Conservation (phyloP, 169 alveolate genomes). For the Plasmodium coatneyi region DNA sequence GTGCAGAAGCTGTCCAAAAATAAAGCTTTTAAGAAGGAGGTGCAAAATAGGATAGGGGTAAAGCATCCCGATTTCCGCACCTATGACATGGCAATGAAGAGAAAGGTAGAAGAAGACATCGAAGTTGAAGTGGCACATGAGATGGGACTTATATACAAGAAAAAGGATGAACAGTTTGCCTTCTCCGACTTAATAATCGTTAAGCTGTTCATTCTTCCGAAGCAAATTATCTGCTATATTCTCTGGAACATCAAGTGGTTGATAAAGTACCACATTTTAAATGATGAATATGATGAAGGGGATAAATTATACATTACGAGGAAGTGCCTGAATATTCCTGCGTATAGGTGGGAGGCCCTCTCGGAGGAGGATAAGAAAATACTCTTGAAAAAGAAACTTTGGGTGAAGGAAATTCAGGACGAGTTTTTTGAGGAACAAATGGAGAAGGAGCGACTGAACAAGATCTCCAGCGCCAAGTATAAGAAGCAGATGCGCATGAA, state of each 20-base stretch:
- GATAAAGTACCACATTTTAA: conserved; percentile 46
- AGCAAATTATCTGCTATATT: conserved; percentile 5
- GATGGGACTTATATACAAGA: background rate
- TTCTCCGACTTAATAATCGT: conserved; percentile 13
- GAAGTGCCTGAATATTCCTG: conserved; percentile 24
- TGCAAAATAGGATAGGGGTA: conserved; percentile 5
- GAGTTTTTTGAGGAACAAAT: conserved; percentile 29
- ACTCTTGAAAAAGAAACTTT: conserved; percentile 32
- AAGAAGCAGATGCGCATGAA: conserved; percentile 61
- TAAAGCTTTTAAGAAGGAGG: conserved; percentile 42
- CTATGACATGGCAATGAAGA: conserved; percentile 19
- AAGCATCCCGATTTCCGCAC: conserved; percentile 28
- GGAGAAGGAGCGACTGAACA: conserved; percentile 45
- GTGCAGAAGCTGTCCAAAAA: conserved; percentile 18
- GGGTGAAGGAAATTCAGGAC: conserved; percentile 39
- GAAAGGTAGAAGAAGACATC: conserved; percentile 31
- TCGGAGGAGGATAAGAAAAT: conserved; percentile 25
- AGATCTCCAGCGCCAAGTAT: conserved; percentile 68
- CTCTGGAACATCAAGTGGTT: conserved; percentile 56
- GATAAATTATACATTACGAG: conserved; percentile 68
- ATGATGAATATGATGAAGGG: conserved; percentile 44
- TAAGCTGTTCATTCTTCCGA: conserved; percentile 12
- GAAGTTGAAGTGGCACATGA: conserved; percentile 53
- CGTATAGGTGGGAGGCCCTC: conserved; percentile 26
- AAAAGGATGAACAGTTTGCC: background rate